Evolutionary conservation across 352 stramenopile genomes (phyloP), one percentile per base, ranked within the genome.

Genomic region (Phytophthora parvispora): DNA sequence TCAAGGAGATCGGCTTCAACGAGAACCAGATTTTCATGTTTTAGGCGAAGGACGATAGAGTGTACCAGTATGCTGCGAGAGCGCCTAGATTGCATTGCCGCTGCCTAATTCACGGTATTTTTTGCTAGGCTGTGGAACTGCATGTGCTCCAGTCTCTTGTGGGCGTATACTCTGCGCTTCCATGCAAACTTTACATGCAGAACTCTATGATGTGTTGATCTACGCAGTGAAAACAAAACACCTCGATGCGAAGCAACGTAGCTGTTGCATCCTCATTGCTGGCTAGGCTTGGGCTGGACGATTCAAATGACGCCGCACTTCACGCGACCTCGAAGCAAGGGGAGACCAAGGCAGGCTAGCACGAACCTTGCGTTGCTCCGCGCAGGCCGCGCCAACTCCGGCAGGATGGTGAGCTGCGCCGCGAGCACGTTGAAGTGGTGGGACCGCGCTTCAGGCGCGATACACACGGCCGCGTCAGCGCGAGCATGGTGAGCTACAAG

Each of bases 11-110:
- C 15, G 67, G 81, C 34, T 94, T 84, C 47, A 55, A 67, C 10
- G 72, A 81, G 12, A 69, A 67, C 25, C 86, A 93, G 55, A 77
- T 94, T 22, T 89, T 93, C 64, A 73, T 83, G 18, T 93, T 93
- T 42, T 93, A 88, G 53, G 18, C 27, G 16, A 36, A 20, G 20
- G 31, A 24, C 22, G 24, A 47, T 65, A 49, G 31, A 49, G 7
- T 36, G 27, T 18, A n/a, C n/a, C n/a, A n/a, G n/a, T n/a, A 10
- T 45, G 38, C 34, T 42, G 34, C 15, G 34, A 15, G n/a, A n/a
- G n/a, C n/a, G n/a, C n/a, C n/a, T 42, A 1, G 38, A 45, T 18
- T 45, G 38, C n/a, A 10, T 45, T 18, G 10, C 12, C 38, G 22
- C 22, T 10, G 38, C 34, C 13, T 16, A n/a, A 42, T 45, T 45